These are phyloP conservation scores for Diatrype stigma DNA, from an alignment of 2,329 filamentous ascomycete genomes.

Conservation along the genomic window DNA sequence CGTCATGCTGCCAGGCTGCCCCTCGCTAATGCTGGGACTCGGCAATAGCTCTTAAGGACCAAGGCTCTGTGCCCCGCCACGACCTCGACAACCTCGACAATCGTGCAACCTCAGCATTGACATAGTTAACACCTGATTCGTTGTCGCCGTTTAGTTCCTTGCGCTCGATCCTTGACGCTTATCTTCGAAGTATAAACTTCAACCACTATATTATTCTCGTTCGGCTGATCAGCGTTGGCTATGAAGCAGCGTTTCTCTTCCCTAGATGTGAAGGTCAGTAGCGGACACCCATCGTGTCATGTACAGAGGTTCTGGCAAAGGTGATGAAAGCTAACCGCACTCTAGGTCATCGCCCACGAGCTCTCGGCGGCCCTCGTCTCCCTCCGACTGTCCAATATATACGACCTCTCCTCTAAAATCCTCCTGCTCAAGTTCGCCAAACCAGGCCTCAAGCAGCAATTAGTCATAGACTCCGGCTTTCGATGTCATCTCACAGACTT, in stretches of 20 bases:
- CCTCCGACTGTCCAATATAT: slow-evolving; percentile 86
- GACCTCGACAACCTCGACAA: too few species aligned
- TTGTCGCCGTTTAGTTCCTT: too few species aligned
- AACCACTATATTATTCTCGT: not conserved
- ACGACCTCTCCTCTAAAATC: slow-evolving; percentile 93
- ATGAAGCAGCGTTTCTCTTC: slow-evolving; percentile 60
- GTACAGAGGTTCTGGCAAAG: not conserved
- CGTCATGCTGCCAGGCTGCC: too few species aligned
- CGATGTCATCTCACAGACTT: slow-evolving; percentile 93
- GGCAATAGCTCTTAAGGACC: too few species aligned
- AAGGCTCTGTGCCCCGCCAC: too few species aligned
- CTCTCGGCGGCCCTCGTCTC: slow-evolving; percentile 71
- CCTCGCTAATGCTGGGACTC: too few species aligned
- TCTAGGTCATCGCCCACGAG: slow-evolving; percentile 88
- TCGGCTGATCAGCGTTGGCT: not conserved
- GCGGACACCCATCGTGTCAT: not conserved
- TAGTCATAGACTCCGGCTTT: slow-evolving; percentile 92
- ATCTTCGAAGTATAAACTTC: not conserved
- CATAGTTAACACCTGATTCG: too few species aligned
- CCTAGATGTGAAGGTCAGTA: slow-evolving; percentile 49
- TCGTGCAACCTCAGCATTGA: too few species aligned
- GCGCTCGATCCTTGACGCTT: too few species aligned
- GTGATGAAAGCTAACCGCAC: slow-evolving; percentile 3
- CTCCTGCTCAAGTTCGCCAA: slow-evolving; percentile 94
- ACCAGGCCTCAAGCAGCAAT: slow-evolving; percentile 80